Evolutionary conservation across 2,329 filamentous ascomycete species (phyloP).

Genomic region (Coniella vitis): DNA sequence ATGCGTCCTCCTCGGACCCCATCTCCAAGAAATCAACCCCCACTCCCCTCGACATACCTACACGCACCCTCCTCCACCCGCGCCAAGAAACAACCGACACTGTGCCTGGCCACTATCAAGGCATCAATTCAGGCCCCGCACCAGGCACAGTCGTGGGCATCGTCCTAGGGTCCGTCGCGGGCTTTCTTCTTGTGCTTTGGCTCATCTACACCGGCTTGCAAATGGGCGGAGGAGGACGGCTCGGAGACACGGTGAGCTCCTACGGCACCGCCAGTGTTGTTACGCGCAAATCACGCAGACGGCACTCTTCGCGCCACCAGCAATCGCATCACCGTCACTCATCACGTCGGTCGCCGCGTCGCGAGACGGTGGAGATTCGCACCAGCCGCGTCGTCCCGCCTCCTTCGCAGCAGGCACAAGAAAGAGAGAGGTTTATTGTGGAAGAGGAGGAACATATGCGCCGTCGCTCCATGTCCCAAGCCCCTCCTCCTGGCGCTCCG

Average conservation of each 20-base stretch:
- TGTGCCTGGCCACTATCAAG: conserved; percentile 26
- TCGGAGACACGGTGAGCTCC: conserved; percentile 12
- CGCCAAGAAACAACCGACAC: conserved; percentile 20
- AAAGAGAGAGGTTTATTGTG: conserved; percentile 22
- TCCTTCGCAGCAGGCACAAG: not conserved
- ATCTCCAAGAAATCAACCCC: conserved; percentile 4
- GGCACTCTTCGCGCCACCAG: conserved; percentile 17
- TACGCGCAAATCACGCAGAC: conserved; percentile 19
- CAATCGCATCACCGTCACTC: conserved; percentile 10
- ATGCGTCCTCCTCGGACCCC: conserved; percentile 1
- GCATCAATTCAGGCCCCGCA: conserved; percentile 20
- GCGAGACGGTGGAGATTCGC: conserved; percentile 25
- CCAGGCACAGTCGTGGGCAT: conserved; percentile 35
- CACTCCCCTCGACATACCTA: conserved; percentile 10
- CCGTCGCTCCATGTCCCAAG: conserved; percentile 14
- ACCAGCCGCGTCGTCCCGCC: conserved; percentile 8
- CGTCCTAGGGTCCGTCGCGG: conserved; percentile 36
- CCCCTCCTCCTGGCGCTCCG: not conserved
- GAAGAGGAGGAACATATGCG: conserved; percentile 19
- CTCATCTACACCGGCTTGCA: conserved; percentile 28
- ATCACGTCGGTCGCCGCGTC: conserved; percentile 9
- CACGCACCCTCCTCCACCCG: conserved; percentile 15
- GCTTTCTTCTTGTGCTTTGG: conserved; percentile 28
- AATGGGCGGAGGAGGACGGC: conserved; percentile 19
- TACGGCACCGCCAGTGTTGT: conserved; percentile 20